Percentiles rank a stretch among this genome's conserved stretches.
phyloP scores from a whole-genome alignment of 140 eudicot species.

The Anethum foeniculum region DNA sequence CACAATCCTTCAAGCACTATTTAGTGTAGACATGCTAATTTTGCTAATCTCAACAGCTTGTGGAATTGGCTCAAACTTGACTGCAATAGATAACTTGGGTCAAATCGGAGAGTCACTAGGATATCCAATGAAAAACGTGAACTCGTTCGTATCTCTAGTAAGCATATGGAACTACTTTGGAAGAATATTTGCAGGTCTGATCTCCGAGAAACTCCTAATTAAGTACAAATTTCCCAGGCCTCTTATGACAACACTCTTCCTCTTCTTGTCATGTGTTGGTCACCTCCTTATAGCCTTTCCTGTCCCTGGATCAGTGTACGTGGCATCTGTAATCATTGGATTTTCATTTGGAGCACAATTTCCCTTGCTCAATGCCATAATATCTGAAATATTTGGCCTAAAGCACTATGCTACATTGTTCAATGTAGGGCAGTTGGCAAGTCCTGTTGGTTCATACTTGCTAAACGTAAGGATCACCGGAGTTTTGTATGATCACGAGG shows the following conservation, averaged over 20 bases:
- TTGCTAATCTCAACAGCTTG: slow-evolving; percentile 51
- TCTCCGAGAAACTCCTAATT: slow-evolving; percentile 32
- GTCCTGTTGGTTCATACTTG: slow-evolving; percentile 51
- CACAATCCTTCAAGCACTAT: slow-evolving; percentile 46
- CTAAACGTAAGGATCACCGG: slow-evolving; percentile 42
- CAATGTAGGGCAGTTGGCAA: slow-evolving; percentile 50
- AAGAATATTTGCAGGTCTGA: slow-evolving; percentile 48
- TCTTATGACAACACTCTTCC: slow-evolving; percentile 34
- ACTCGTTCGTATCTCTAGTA: slow-evolving; percentile 42
- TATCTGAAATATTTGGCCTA: slow-evolving; percentile 52
- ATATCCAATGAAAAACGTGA: slow-evolving; percentile 36
- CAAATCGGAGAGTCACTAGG: slow-evolving; percentile 65
- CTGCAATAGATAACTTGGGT: slow-evolving; percentile 59
- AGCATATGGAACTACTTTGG: slow-evolving; percentile 67
- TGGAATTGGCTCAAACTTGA: slow-evolving; percentile 58
- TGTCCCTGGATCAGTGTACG: slow-evolving; percentile 47
- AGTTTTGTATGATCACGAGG: slow-evolving; percentile 48
- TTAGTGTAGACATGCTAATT: slow-evolving; percentile 51
- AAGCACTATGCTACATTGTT: slow-evolving; percentile 51
- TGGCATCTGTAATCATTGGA: slow-evolving; percentile 46
- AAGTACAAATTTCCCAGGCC: slow-evolving; percentile 42
- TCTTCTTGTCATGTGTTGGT: slow-evolving; percentile 40
- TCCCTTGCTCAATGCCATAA: slow-evolving; percentile 37
- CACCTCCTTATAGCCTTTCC: slow-evolving; percentile 46
- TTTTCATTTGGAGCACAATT: slow-evolving; percentile 55